Evolutionary conservation across 768 basidiomycete genomes (phyloP), one percentile per base, ranked within the genome.

Genomic region (Suillus paluster): DNA sequence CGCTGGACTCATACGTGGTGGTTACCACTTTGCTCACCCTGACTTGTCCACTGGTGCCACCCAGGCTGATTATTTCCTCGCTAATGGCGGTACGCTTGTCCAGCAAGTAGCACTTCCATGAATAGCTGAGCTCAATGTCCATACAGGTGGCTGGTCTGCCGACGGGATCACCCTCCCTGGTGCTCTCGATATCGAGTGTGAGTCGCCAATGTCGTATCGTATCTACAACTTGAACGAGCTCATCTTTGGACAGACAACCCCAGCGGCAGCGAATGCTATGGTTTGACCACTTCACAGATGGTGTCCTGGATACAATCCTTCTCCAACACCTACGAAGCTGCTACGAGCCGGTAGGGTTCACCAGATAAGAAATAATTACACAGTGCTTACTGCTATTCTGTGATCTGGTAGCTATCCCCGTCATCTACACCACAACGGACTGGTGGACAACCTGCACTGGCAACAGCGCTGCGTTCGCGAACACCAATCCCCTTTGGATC

Each of bases 401-500:
- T 7, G 52, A 19, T 27, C 21, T 57, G 44, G 30, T 61, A 81
- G 83, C 27, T 82, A 75, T n/a, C 63, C 82, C 81, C 42, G 84
- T 84, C 44, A 86, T 88, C 60, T 89, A 89, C 65, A 84, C 84
- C 33, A 86, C 84, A 4, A 87, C 85, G 12, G 77, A 82, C 69
- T 90, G 88, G 88, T 90, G 89, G 89, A 83, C 66, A 11, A 80
- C 78, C 10, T 90, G 89, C 71, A 90, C 89, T 3, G 86, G 84
- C 0, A 84, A 87, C 70, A 84, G 80, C 59, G 73, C 76, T 15
- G 74, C 73, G 5, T 89, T 90, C 64, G 80, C 69, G 1, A 58
- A 67, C 4, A 81, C 75, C 58, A 87, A 83, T 68, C 86, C 87
- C 3, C 76, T 90, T 3, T 89, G 86, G 86, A 79, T 89, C 48